phyloP scores from a whole-genome alignment of 2,329 filamentous ascomycete genomes.

The Cordyceps militaris region DNA sequence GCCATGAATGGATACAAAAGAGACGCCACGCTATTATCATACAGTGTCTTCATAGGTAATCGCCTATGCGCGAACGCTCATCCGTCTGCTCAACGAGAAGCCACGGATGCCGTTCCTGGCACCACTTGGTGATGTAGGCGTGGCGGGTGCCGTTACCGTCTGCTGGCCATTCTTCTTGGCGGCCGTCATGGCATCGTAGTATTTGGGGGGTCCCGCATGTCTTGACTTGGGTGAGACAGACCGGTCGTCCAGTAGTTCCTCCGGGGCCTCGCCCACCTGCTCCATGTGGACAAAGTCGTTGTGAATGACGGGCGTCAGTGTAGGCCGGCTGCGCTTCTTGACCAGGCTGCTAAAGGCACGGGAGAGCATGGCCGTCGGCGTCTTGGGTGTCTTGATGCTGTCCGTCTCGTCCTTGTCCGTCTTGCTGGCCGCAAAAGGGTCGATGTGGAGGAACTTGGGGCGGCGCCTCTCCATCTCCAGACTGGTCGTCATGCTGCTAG shows the following conservation, averaged over 20 bases:
- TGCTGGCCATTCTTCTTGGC: slow-evolving; percentile 35
- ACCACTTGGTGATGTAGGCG: slow-evolving; percentile 15
- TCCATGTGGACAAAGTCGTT: slow-evolving; percentile 27
- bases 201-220: slow-evolving; percentile 32
- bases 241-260: slow-evolving; percentile 2
- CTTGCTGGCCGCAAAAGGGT: slow-evolving; percentile 42
- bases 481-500: slow-evolving; percentile 37
- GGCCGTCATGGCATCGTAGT: slow-evolving; percentile 40
- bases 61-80: slow-evolving; percentile 13
- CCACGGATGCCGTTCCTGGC: slow-evolving; percentile 3
- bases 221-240: slow-evolving; percentile 16
- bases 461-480: slow-evolving; percentile 29
- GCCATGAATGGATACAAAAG: neutral
- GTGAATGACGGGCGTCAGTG: slow-evolving; percentile 27
- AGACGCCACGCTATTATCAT: neutral
- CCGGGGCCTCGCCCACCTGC: slow-evolving; percentile 28
- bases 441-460: slow-evolving; percentile 46
- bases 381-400: slow-evolving; percentile 33
- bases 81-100: slow-evolving; percentile 14
- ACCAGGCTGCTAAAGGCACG: slow-evolving; percentile 45
- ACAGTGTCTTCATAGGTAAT: neutral
- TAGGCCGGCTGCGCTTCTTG: slow-evolving; percentile 47
- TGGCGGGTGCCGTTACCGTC: neutral
- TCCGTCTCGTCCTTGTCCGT: slow-evolving; percentile 23
- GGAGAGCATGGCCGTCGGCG: slow-evolving; percentile 42